Percentiles rank a stretch among this genome's conserved stretches.
These are phyloP conservation scores for Coniochaeta sp. DNA, from an alignment of 2,329 filamentous ascomycete genomes.

Conservation along the genomic window DNA sequence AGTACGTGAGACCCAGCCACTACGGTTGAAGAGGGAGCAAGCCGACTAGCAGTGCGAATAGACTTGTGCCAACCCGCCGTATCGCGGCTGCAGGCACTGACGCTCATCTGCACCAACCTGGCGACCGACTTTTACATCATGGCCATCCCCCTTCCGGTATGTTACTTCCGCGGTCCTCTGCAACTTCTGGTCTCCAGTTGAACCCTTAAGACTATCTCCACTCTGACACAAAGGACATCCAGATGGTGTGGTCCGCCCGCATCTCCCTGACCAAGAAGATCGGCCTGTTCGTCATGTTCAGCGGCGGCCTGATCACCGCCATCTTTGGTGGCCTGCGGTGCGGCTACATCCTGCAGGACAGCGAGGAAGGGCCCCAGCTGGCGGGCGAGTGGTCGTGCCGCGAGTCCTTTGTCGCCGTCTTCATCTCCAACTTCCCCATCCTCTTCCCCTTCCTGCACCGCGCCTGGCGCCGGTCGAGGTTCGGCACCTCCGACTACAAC, in stretches of 20 bases:
- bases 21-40: background rate
- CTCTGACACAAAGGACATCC: background rate
- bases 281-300: background rate
- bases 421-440: constrained; percentile 11
- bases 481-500: background rate
- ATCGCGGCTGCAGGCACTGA: background rate
- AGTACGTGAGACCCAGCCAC: constrained; percentile 26
- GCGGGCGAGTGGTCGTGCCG: constrained; percentile 5
- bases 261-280: background rate
- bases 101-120: background rate
- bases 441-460: constrained; percentile 1
- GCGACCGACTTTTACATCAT: background rate
- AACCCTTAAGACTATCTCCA: background rate
- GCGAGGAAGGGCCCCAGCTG: background rate
- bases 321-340: background rate
- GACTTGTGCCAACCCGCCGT: background rate
- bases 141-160: background rate
- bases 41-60: background rate
- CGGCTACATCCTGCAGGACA: background rate
- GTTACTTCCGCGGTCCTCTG: background rate
- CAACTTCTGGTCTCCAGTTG: background rate
- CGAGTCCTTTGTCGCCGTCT: constrained; percentile 17
- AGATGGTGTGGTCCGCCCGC: background rate
- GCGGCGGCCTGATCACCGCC: background rate
- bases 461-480: background rate